A percentile compares a stretch with the other conserved stretches of the same genome.
Evolutionary conservation across 2,329 filamentous ascomycete species (phyloP).

Genomic region (Exophiala phaeomuriformis): DNA sequence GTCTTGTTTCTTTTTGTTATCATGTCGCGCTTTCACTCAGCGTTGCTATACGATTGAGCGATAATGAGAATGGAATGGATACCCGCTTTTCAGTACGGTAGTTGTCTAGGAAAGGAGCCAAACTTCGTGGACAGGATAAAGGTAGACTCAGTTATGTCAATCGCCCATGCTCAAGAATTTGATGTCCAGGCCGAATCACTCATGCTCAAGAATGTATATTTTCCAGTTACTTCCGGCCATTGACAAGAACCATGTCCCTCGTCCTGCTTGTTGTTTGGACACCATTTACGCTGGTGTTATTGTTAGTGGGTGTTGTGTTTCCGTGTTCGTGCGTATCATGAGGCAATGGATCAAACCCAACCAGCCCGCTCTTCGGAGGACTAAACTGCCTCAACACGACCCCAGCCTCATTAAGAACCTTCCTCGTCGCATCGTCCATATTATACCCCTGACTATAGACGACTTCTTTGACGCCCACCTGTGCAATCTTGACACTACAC

Average conservation of each 20-base stretch:
- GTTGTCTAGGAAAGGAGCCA: background rate
- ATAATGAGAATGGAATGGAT: background rate
- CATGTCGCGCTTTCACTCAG: background rate
- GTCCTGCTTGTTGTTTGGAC: background rate
- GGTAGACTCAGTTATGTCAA: background rate
- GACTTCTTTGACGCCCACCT: slow-evolving; percentile 91
- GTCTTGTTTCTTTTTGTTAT: background rate
- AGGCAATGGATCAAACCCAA: slow-evolving; percentile 11
- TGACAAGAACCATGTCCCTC: slow-evolving; percentile 6
- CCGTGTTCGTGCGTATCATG: background rate
- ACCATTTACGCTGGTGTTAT: background rate
- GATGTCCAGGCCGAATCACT: too few species aligned
- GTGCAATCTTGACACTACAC: slow-evolving; percentile 96
- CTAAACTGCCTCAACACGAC: slow-evolving; percentile 75
- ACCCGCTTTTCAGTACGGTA: background rate
- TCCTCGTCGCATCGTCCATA: slow-evolving; percentile 80
- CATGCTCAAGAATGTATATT: too few species aligned
- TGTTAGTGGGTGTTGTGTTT: background rate
- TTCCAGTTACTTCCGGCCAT: slow-evolving; percentile 4
- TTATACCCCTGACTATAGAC: slow-evolving; percentile 92
- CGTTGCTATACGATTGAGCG: background rate
- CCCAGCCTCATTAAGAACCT: slow-evolving; percentile 74
- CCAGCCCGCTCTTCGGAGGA: slow-evolving; percentile 21
- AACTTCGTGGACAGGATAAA: too few species aligned
- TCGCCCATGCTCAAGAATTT: background rate